phyloP scores from a whole-genome alignment of 169 alveolate genomes.

The Cystoisospora suis region DNA sequence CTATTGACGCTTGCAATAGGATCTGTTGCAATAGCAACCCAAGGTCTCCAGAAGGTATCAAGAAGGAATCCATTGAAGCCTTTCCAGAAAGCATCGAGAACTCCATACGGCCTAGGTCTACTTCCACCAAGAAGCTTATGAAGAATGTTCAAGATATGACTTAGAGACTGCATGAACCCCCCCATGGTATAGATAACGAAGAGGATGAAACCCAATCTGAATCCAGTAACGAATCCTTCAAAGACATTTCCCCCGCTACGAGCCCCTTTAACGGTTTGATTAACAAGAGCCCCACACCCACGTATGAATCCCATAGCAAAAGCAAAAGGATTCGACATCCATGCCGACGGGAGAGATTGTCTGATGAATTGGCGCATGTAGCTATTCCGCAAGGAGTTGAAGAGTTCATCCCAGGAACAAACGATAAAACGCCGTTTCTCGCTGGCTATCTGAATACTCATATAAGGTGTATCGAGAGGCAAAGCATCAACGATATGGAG shows the following conservation, averaged over 20 bases:
- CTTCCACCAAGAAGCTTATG: slow-evolving; percentile 89
- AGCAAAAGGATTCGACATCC: slow-evolving; percentile 88
- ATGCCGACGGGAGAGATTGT: slow-evolving; percentile 88
- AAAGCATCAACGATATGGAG: slow-evolving; percentile 86
- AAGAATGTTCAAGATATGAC: slow-evolving; percentile 84
- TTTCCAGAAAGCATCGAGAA: slow-evolving; percentile 88
- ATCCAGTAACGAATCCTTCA: slow-evolving; percentile 88
- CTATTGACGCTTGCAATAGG: slow-evolving; percentile 75
- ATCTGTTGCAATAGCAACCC: slow-evolving; percentile 82
- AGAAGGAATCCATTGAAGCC: slow-evolving; percentile 85
- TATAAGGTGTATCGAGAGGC: slow-evolving; percentile 92
- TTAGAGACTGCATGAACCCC: slow-evolving; percentile 86
- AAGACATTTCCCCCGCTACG: slow-evolving; percentile 73
- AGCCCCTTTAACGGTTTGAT: slow-evolving; percentile 81
- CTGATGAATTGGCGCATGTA: slow-evolving; percentile 88
- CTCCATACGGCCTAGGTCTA: slow-evolving; percentile 87
- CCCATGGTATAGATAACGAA: slow-evolving; percentile 85
- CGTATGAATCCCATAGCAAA: slow-evolving; percentile 82
- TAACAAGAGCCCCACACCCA: slow-evolving; percentile 79
- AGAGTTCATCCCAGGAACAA: slow-evolving; percentile 83
- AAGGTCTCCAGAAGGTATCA: slow-evolving; percentile 88
- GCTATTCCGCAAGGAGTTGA: slow-evolving; percentile 80
- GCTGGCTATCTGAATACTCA: slow-evolving; percentile 83
- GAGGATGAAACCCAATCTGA: slow-evolving; percentile 85
- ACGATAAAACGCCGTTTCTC: slow-evolving; percentile 79